Evolutionary conservation across 306 rosid species (phyloP).

Genomic region (Mimosa bimucronata): DNA sequence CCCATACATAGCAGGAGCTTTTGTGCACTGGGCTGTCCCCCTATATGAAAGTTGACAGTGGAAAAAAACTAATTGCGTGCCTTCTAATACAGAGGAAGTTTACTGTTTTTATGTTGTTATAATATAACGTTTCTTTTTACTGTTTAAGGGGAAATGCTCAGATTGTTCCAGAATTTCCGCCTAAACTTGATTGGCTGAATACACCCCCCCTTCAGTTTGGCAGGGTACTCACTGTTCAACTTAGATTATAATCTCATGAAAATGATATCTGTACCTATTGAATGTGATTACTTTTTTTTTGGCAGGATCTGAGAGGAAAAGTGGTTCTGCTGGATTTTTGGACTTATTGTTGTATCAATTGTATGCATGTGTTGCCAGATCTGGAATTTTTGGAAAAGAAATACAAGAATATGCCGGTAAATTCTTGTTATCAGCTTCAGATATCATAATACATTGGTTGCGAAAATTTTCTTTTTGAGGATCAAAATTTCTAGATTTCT

Average conservation of each 20-base stretch:
- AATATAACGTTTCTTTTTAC: constrained; percentile 40
- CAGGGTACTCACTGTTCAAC: constrained; percentile 54
- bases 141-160: constrained; percentile 68
- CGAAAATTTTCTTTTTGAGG: constrained; percentile 22
- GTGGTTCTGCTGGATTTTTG: constrained; percentile 91
- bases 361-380: constrained; percentile 97
- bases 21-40: not conserved
- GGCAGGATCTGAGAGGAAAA: constrained; percentile 94
- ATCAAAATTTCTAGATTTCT: constrained; percentile 20
- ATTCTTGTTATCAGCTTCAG: constrained; percentile 35
- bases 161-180: constrained; percentile 88
- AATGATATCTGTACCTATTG: constrained; percentile 34
- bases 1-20: not conserved
- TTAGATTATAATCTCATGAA: constrained; percentile 30
- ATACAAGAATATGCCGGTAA: constrained; percentile 91
- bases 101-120: constrained; percentile 29
- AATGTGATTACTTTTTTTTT: constrained; percentile 36
- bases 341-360: constrained; percentile 95
- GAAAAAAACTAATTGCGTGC: not conserved
- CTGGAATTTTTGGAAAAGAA: constrained; percentile 87
- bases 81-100: not conserved
- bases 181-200: constrained; percentile 94
- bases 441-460: constrained; percentile 30
- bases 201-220: constrained; percentile 83
- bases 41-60: not conserved